A percentile compares a stretch with the other conserved stretches of the same genome.
Evolutionary conservation across 1,284 basidiomycete species (phyloP).

Genomic region (Apiotrichum akiyoshidainum): DNA sequence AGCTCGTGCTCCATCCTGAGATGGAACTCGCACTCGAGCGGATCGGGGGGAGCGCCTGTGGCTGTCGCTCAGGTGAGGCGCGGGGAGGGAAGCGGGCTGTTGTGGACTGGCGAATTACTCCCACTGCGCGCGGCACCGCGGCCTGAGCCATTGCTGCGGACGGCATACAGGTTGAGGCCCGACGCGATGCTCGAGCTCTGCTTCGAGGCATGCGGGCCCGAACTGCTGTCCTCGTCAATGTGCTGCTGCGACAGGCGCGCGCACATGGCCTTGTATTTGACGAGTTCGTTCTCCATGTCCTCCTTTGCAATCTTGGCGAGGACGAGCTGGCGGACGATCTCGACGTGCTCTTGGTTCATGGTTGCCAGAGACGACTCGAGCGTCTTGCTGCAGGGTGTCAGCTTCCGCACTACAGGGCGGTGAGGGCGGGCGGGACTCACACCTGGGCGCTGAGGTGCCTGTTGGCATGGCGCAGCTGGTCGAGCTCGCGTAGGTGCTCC

Average conservation of each 20-base stretch:
- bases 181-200: not conserved
- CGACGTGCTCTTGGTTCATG: slow-evolving; percentile 55
- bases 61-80: too few species aligned
- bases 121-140: too few species aligned
- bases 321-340: slow-evolving; percentile 76
- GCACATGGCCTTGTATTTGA: slow-evolving; percentile 83
- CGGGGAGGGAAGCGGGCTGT: too few species aligned
- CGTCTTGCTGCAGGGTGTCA: slow-evolving; percentile 58
- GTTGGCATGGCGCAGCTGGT: slow-evolving; percentile 72
- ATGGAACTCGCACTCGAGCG: too few species aligned
- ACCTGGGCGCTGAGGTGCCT: slow-evolving; percentile 72
- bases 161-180: not conserved
- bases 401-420: not conserved
- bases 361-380: slow-evolving; percentile 74
- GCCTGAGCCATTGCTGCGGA: slow-evolving; percentile 2
- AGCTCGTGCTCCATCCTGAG: too few species aligned
- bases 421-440: slow-evolving; percentile 54
- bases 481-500: slow-evolving; percentile 75
- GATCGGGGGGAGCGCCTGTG: too few species aligned
- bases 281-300: slow-evolving; percentile 83
- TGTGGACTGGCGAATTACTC: too few species aligned
- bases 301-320: slow-evolving; percentile 79
- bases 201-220: slow-evolving; percentile 6
- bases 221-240: slow-evolving; percentile 6
- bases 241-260: slow-evolving; percentile 42